These are phyloP conservation scores for Hymenochaete sp. DNA, from an alignment of 1,284 basidiomycete species.

Conservation along the genomic window DNA sequence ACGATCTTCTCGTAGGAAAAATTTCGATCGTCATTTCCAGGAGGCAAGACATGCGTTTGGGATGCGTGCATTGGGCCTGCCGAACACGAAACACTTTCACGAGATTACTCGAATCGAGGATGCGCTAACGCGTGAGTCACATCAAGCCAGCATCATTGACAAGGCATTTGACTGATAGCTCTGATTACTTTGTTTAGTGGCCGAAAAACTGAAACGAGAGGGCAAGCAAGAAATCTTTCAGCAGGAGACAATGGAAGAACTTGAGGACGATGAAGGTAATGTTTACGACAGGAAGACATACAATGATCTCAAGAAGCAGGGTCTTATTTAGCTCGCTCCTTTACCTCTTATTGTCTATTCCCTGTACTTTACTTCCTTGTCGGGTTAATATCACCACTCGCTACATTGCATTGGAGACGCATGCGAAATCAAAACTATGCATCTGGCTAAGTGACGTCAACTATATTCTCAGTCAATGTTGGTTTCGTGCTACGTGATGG, in stretches of 20 bases:
- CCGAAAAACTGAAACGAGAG: constrained; percentile 92
- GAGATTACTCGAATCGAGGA: constrained; percentile 97
- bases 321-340: constrained; percentile 51
- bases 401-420: too few relatives aligned
- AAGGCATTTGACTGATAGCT: constrained; percentile 3
- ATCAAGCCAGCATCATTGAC: background rate
- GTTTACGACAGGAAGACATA: constrained; percentile 90
- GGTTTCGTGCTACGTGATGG: constrained; percentile 27
- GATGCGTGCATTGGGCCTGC: constrained; percentile 94
- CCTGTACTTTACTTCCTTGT: background rate
- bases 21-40: constrained; percentile 91
- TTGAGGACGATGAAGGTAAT: constrained; percentile 95
- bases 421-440: background rate
- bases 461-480: too few relatives aligned
- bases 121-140: constrained; percentile 75
- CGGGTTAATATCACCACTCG: background rate
- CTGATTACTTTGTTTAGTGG: constrained; percentile 47
- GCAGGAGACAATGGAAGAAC: constrained; percentile 91
- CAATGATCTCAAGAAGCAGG: constrained; percentile 87
- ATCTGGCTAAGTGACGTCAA: background rate
- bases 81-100: constrained; percentile 98
- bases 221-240: constrained; percentile 85
- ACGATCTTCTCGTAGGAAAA: constrained; percentile 52
- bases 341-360: background rate
- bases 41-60: constrained; percentile 97